Evolutionary conservation across 83 land plant species (phyloP), one percentile per base, ranked within the genome.

Genomic region (Isoetes engelmannii): DNA sequence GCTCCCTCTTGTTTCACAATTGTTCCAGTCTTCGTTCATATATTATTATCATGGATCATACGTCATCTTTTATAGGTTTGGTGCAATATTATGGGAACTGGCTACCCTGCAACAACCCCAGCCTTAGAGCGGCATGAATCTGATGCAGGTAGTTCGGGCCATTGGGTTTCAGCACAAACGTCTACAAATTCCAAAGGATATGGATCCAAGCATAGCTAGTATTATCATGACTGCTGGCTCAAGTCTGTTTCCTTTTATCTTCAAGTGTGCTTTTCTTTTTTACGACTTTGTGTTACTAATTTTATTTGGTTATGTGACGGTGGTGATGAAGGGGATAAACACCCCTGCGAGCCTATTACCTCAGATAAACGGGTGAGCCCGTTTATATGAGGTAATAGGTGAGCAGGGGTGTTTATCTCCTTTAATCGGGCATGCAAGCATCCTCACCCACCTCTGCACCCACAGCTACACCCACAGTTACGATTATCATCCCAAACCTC

Each of bases 71-170:
- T 94, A 74, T 74, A 94, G 98, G 74, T 94, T 78, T 86, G 98
- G 98, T 13, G 90, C 90, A 15, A 94, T 94, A 59, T 54, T 94
- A 50, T 94, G 98, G 98, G 98, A 94, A 81, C 87, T 94, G 5
- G 74, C 79, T 44, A 94, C 98, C 28, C 65, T 90, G 72, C 98
- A 86, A 67, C 92, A n/a, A n/a, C n/a, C n/a, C n/a, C n/a, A 88
- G 57, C 98, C 98, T 21, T 94, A 96, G 98, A 77, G 79, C 45
- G 93, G 96, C 71, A 88, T 94, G 97, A 94, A 94, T 67, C 85
- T 96, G 18, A 94, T 94, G 87, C 98, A 94, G 72, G 77, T 74
- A 37, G 97, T 92, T 68, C 96, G 98, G 45, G 98, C 96, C 57
- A 92, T 94, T 63, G 98, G 98, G 28, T 94, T 94, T 80, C 98